Base-by-base conservation (phyloP, 108 stramenopile genomes). In the Nitzschia palea region DNA sequence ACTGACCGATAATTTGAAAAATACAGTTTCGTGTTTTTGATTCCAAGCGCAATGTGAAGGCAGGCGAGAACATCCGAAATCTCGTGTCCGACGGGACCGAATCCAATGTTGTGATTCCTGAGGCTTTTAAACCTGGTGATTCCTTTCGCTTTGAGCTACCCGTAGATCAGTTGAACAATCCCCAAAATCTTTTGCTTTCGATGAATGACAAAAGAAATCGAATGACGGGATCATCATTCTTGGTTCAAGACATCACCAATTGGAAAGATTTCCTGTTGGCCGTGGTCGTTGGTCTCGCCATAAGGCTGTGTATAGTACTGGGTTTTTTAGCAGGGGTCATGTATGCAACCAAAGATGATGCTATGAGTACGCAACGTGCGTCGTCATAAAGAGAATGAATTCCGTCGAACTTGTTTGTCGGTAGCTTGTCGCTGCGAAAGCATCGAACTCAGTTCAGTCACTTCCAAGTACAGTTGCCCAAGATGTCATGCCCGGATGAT, bases 291-390 rank as follows among this genome's bases (percentile, higher is more conserved):
- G 85, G 87, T 3, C 71, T 85, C 61, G 60, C 82, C 44, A 82
- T 90, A 27, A 86, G 86, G 3, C 10, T 75, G 20, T 64, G 74
- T 50, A 80, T 86, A 33, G 75, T 90, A 3, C 9, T 80, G 26
- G 89, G 89, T 10, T 90, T 90, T 78, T 26, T 88, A 22, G 57
- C 71, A 4, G 89, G 89, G 1, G 80, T 90, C 31, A 48, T 90
- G 17, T 77, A 74, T 45, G 77, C 80, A 3, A 87, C 86, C 0
- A 40, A 33, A 33, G 25, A 40, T 30, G 30, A 36, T 52, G 15
- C 30, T 27, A 35, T 40, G 18, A n/a, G n/a, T n/a, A n/a, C n/a
- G n/a, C n/a, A n/a, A n/a, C n/a, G n/a, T n/a, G n/a, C n/a, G n/a
- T n/a, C n/a, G n/a, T n/a, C n/a, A n/a, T n/a, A n/a, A n/a, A n/a